phyloP scores from a whole-genome alignment of 441 rosid genomes.

The Pelargonium cotyledonis region DNA sequence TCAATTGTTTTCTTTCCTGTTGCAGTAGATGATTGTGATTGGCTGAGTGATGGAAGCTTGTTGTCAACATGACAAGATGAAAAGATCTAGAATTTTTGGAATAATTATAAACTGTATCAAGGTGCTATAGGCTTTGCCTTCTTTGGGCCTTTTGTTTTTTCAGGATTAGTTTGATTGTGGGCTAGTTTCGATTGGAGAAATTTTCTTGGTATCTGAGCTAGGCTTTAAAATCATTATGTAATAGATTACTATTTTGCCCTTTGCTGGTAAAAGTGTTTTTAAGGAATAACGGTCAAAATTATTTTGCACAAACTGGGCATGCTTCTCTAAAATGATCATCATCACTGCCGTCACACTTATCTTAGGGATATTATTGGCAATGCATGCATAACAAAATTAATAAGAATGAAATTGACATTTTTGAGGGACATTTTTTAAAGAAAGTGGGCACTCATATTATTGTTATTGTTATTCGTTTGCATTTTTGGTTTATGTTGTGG shows the following conservation, averaged over 20 bases:
- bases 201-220: conserved; percentile 1
- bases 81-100: background rate
- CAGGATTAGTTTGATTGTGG: conserved; percentile 3
- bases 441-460: too few relatives aligned
- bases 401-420: too few relatives aligned
- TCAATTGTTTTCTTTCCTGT: background rate
- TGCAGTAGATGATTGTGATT: background rate
- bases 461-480: too few relatives aligned
- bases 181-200: background rate
- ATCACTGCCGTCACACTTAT: too few relatives aligned
- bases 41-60: background rate
- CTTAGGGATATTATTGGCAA: too few relatives aligned
- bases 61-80: background rate
- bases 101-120: background rate
- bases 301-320: too few relatives aligned
- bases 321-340: too few relatives aligned
- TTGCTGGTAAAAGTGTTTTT: background rate
- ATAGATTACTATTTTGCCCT: background rate
- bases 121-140: background rate
- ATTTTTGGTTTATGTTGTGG: too few relatives aligned
- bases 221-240: background rate
- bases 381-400: too few relatives aligned
- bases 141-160: background rate
- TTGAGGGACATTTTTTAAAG: too few relatives aligned
- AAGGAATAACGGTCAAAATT: background rate